Conservation (phyloP, 768 basidiomycete species). For the Suillus subluteus region DNA sequence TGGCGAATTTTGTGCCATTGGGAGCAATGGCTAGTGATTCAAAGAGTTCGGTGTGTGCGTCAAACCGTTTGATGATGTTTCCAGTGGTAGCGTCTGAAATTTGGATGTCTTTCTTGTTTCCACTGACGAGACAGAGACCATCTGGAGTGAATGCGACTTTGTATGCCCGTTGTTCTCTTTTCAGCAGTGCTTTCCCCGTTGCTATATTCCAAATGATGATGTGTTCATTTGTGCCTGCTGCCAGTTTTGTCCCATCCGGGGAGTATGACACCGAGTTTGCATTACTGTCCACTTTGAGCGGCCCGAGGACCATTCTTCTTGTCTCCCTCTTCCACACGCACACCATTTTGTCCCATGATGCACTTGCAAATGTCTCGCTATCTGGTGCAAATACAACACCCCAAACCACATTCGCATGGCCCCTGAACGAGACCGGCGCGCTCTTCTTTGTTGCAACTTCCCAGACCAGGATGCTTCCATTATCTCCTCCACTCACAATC, state of each 20-base stretch:
- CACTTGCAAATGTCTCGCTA: neutral
- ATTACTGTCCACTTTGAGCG: neutral
- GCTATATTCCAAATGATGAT: neutral
- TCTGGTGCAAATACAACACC: neutral
- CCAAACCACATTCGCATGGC: neutral
- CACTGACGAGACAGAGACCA: neutral
- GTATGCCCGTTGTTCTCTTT: neutral
- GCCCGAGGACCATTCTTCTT: neutral
- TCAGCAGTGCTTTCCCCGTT: neutral
- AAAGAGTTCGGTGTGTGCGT: neutral
- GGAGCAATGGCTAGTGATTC: neutral
- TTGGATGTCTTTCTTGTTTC: neutral
- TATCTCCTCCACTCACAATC: too few relatives aligned
- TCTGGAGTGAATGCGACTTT: neutral
- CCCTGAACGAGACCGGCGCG: too few relatives aligned
- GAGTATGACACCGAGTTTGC: neutral
- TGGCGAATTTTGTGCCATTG: neutral
- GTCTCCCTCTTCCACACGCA: neutral
- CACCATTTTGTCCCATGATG: neutral
- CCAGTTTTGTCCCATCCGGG: neutral
- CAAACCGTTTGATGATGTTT: neutral
- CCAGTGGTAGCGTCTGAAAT: neutral
- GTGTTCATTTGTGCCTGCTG: neutral
- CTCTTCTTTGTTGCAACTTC: neutral
- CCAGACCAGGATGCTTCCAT: neutral